These are phyloP conservation scores for Porodaedalea pini DNA, from an alignment of 1,284 basidiomycete genomes.

Conservation along the genomic window DNA sequence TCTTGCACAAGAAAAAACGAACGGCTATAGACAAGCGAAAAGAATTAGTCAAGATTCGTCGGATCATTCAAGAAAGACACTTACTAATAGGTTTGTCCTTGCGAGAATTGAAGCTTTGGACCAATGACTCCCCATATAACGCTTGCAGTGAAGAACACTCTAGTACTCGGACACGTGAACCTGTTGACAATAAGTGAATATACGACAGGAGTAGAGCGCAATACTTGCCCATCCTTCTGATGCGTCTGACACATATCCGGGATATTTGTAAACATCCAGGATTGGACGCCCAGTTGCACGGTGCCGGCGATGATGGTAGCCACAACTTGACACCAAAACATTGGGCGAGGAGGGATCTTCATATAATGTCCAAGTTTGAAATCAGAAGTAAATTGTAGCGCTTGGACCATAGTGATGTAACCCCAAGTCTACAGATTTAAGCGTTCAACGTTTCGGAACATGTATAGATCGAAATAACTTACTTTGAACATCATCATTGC, in stretches of 20 bases:
- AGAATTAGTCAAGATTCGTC: too few relatives aligned
- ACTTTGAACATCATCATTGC: constrained; percentile 47
- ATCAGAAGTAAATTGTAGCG: constrained; percentile 55
- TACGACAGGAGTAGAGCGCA: too few relatives aligned
- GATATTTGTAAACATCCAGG: constrained; percentile 66
- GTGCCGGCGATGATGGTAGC: constrained; percentile 62
- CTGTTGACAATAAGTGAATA: too few relatives aligned
- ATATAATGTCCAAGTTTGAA: constrained; percentile 73
- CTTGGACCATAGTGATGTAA: constrained; percentile 42
- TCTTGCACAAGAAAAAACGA: background rate
- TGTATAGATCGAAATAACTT: background rate
- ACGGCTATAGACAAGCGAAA: background rate
- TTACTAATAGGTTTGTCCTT: too few relatives aligned
- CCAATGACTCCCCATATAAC: constrained; percentile 36
- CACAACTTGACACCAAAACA: constrained; percentile 60
- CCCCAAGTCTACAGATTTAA: constrained; percentile 37
- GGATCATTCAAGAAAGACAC: constrained; percentile 29
- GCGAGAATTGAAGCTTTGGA: constrained; percentile 29
- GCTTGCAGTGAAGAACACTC: constrained; percentile 30
- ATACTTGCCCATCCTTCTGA: constrained; percentile 31
- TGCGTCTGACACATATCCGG: constrained; percentile 30
- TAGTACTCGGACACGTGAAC: constrained; percentile 29
- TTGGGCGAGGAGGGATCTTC: constrained; percentile 55
- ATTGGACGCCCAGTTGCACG: constrained; percentile 59
- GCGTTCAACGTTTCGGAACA: background rate